Evolutionary conservation across 2,329 filamentous ascomycete genomes (phyloP), one percentile per base, ranked within the genome.

Genomic region (Diaporthe citrichinensis): DNA sequence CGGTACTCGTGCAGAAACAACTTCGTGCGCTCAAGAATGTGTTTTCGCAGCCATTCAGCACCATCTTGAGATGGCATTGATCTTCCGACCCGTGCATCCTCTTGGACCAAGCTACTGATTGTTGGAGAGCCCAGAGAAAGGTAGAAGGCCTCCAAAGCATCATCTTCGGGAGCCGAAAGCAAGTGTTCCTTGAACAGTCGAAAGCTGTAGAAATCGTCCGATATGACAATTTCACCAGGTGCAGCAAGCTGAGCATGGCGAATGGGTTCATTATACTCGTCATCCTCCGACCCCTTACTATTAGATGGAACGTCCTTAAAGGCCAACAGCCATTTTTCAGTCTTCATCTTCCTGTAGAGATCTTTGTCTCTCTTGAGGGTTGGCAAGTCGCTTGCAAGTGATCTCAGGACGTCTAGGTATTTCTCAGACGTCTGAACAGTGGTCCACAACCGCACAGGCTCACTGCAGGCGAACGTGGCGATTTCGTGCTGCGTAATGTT

Each of bases 121-220:
- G 91, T 91, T 59, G 92, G 90, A 4, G 95, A 93, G 1, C 97
- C 97, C 4, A 99, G 91, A 10, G 92, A 89, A 49, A 91, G 84
- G 83, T 99, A 99, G 78, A 99, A 96, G 1, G 90, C 89, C 82
- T 99, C 97, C 1, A 99, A 87, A 0, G 86, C 82, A 77, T 98
- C 97, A 81, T 99, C 97, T 82, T 98, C 94, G 0, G 97, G 97
- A 0, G 96, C 95, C 76, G 94, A 95, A 39, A 98, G 89, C 41
- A 99, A 88, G 77, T 92, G 91, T 71, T 95, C 91, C 81, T 96
- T 96, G 87, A 99, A 99, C 1, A 97, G 88, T 46, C 93, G 93
- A 82, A 96, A 98, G 80, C 94, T 95, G 80, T 95, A 94, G 79
- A 97, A 96, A 80, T 98, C 96, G 81, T 98, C 95, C 15, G 96